Evolutionary conservation across 495 filamentous ascomycete genomes (phyloP), one percentile per base, ranked within the genome.

Genomic region (Talaromyces borbonicus): DNA sequence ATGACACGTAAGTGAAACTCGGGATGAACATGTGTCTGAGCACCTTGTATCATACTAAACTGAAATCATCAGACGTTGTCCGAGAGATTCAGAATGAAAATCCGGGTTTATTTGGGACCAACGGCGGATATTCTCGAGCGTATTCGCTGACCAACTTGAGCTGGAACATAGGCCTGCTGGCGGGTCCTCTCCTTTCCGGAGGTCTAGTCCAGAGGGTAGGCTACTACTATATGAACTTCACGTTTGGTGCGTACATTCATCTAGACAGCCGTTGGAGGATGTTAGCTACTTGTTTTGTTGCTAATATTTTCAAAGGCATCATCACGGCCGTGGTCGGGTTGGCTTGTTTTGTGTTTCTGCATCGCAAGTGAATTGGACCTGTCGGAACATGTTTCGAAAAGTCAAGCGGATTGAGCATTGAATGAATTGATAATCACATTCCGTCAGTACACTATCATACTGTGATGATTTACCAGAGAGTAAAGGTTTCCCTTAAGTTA

Each of bases 121-220:
- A 61, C 20, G 65, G 62, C 3, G 65, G 63, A 1, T 65, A 64
- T 20, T 66, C 68, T 6, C 59, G 63, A 24, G 66, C 61, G 11
- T 50, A 63, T 31, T 54, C 65, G 1, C 32, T 70, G 14, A 58
- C 59, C 22, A 60, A 56, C 24, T 56, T 71, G 46, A 59, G 54
- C 18, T 69, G 56, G 47, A 63, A 59, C 11, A 36, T 46, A 12
- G 68, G 68, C 0, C 47, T 57, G 5, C 50, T 68, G 9, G 40
- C 55, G 6, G 66, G 66, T 1, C 68, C 68, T 0, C 38, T 68
- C 14, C 26, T 70, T 25, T 56, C 63, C 1, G 63, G 62, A 1
- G 47, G 52, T 8, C 24, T 71, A 7, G 52, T 56, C 0, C 56
- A 66, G 44, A 16, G 25, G 3, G 54, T 66, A 25, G 66, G 60